Conservation (phyloP, 2,329 filamentous ascomycete genomes). For the Atkinsonella texensis region DNA sequence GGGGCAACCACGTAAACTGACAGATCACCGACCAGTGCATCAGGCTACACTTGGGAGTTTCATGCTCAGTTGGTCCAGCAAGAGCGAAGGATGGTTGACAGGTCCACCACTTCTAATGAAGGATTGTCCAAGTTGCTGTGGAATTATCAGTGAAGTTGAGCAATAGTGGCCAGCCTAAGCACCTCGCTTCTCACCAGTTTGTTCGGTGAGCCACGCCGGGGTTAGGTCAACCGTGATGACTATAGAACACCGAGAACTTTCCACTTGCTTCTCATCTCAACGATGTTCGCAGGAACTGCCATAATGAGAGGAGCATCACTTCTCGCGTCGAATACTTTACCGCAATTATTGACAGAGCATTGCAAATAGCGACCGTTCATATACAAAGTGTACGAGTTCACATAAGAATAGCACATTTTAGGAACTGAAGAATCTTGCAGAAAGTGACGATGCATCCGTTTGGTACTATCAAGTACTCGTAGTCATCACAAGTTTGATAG, state of each 20-base stretch:
- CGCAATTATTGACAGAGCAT: too few species aligned
- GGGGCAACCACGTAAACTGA: neutral
- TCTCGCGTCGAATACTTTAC: neutral
- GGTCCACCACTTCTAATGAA: neutral
- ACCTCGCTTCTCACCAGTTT: too few species aligned
- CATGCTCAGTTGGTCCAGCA: neutral
- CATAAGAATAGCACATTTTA: neutral
- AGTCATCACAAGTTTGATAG: slow-evolving; percentile 32
- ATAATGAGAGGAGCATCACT: neutral
- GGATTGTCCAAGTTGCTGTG: too few species aligned
- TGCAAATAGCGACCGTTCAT: neutral
- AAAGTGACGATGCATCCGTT: slow-evolving; percentile 26
- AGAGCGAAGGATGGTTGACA: neutral
- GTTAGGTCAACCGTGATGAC: too few species aligned
- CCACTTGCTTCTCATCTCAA: too few species aligned
- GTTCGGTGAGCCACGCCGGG: too few species aligned
- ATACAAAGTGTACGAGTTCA: neutral
- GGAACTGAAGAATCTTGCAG: slow-evolving; percentile 5
- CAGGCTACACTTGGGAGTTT: neutral
- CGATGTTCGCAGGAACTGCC: too few species aligned
- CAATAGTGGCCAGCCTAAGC: too few species aligned
- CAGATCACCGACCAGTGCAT: neutral
- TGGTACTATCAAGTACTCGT: slow-evolving; percentile 33
- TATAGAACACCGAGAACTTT: too few species aligned
- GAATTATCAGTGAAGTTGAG: too few species aligned